A percentile compares a stretch with the other conserved stretches of the same genome.
phyloP scores from a whole-genome alignment of 1,284 basidiomycete species.

The Naganishia sp. region DNA sequence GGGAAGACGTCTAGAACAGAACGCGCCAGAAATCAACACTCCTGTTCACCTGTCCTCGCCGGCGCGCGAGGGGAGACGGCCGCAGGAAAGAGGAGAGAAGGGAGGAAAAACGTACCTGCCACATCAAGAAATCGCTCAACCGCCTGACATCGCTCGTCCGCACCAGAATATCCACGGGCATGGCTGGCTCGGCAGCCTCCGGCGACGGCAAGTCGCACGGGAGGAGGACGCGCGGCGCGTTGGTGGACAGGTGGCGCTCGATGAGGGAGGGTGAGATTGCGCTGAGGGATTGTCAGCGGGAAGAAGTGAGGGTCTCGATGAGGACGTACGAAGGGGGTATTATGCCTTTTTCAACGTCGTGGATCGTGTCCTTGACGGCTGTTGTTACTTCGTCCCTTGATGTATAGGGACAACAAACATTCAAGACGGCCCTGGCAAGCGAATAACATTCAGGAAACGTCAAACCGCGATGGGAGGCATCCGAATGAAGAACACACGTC shows the following conservation, averaged over 20 bases:
- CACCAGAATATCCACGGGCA: slow-evolving; percentile 85
- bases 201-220: slow-evolving; percentile 7
- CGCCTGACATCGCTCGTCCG: slow-evolving; percentile 89
- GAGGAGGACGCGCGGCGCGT: slow-evolving; percentile 30
- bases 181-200: slow-evolving; percentile 50
- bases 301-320: background rate
- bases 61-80: background rate
- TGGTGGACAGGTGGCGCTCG: slow-evolving; percentile 37
- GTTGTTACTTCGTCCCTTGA: slow-evolving; percentile 87
- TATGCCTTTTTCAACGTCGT: slow-evolving; percentile 56
- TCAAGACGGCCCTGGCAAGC: slow-evolving; percentile 73
- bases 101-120: slow-evolving; percentile 71
- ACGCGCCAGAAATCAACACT: background rate
- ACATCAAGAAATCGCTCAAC: slow-evolving; percentile 88
- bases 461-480: background rate
- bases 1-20: slow-evolving; percentile 65
- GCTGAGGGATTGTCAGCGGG: background rate
- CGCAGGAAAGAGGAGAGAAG: background rate
- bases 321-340: slow-evolving; percentile 49
- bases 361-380: slow-evolving; percentile 66
- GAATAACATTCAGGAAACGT: background rate
- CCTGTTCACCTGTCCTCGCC: background rate
- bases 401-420: slow-evolving; percentile 92
- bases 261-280: slow-evolving; percentile 33
- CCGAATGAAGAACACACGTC: too few relatives aligned